Base-by-base conservation (phyloP, 352 stramenopile species). In the Phytopythium sindhum region DNA sequence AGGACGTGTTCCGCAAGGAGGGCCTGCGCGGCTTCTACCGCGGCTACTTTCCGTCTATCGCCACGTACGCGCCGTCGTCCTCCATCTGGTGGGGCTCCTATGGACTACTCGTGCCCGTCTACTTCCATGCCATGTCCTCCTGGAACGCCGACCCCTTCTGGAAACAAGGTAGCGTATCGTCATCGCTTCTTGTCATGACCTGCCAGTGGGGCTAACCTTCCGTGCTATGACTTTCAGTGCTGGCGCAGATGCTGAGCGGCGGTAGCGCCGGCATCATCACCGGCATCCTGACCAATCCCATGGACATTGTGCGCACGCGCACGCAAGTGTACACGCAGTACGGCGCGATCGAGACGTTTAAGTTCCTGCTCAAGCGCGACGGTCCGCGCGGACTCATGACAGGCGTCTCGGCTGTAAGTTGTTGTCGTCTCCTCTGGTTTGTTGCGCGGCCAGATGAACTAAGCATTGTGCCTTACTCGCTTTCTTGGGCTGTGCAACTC, bases 71-170 rank as follows among this genome's bases (percentile, higher is more conserved):
- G 58, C 88, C 88, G 60, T 93, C 84, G 26, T 95, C 86, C 5
- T 78, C 80, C 52, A 85, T 96, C 41, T 96, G 89, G 87, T 96
- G 89, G 89, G 86, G 86, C 35, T 91, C 84, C 26, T 96, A 96
- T 57, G 88, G 86, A 3, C 74, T 94, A 15, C 71, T 95, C 48
- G 81, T 93, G 55, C 87, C 87, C 7, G 67, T 80, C 57, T 93
- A 90, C 65, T 96, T 79, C 75, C 69, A 71, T 23, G 41, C 70
- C 52, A 80, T 96, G 69, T 66, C 82, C 24, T 67, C 60, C n/a
- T 84, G 72, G 70, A 60, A 81, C 31, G 64, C 80, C 7, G 84
- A 96, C 65, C 72, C 80, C 8, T 89, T 89, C 64, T 93, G 79
- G 81, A 92, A 93, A 72, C 88, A 96, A 84, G 81, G 83, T 92